Evolutionary conservation across 805 yeast genomes (phyloP), one percentile per base, ranked within the genome.

Genomic region (Cyberlindnera mrakii): DNA sequence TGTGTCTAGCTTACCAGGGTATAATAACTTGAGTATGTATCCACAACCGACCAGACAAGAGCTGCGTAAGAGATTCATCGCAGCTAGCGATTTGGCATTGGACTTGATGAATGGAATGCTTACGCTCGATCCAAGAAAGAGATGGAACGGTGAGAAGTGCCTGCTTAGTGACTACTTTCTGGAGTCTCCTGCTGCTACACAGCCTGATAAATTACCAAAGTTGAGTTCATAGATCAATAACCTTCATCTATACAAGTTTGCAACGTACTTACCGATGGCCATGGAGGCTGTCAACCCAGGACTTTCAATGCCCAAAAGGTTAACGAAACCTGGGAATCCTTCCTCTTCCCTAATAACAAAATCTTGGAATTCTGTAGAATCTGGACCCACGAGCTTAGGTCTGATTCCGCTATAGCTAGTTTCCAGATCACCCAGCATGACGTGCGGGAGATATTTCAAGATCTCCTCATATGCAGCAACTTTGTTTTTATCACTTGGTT

Each of bases 21-120:
- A 86, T 59, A 78, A 83, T 54, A 78, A 86, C 31, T 66, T 85
- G 49, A 77, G 78, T 35, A 75, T 80, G 23, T 90, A 85, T 58
- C 96, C 97, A 3, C 80, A 81, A 14, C 97, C 97, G 0, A 74
- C 89, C 0, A 69, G 86, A 49, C 79, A 74, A 43, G 97, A 90
- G 62, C 66, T 89, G 45, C 72, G 95, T 54, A 82, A 79, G 50
- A 65, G 96, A 49, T 90, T 90, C 60, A 78, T 87, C 34, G 97
- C 97, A 0, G 96, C 97, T 2, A 84, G 91, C 7, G 96, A 86
- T 43, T 69, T 72, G 39, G 96, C 96, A 0, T 64, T 90, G 39
- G 88, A 85, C 49, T 64, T 89, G 44, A 72, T 90, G 77, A 72
- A 76, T 44, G 75, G 77, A 1, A 71, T 90, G 83, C 72, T 91